Conservation (phyloP, 768 basidiomycete species). For the Trametes cingulata region DNA sequence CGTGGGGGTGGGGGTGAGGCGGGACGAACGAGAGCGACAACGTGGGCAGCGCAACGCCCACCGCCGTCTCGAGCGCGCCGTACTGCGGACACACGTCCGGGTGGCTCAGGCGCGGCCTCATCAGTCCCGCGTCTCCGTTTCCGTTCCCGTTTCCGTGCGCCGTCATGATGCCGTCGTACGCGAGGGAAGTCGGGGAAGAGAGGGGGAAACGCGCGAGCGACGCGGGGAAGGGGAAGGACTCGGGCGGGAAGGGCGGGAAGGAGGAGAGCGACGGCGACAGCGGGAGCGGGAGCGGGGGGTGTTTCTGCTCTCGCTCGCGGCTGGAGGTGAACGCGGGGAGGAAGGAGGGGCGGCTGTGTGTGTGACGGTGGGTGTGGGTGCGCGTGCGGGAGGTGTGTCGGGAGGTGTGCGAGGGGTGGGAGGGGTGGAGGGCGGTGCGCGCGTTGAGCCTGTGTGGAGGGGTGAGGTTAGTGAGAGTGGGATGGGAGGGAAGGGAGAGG, state of each 20-base stretch:
- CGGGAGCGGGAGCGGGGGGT: neutral
- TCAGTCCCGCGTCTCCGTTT: neutral
- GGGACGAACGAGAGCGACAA: neutral
- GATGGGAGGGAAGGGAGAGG: neutral
- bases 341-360: neutral
- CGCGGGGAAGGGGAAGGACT: neutral
- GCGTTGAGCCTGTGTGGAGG: constrained; percentile 24
- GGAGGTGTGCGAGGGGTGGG: no score
- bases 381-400: no score
- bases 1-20: neutral
- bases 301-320: constrained; percentile 1
- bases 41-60: neutral
- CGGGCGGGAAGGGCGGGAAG: neutral
- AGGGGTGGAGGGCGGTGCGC: constrained; percentile 6
- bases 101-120: constrained; percentile 5
- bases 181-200: neutral
- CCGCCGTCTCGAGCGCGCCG: constrained; percentile 1
- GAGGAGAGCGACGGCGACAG: neutral
- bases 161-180: no score
- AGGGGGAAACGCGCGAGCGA: neutral
- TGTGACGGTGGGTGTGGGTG: neutral
- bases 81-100: constrained; percentile 7
- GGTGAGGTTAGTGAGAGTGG: neutral
- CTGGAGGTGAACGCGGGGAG: neutral
- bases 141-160: no score